These are phyloP conservation scores for Phytophthora cryptogea DNA, from an alignment of 352 stramenopile species.

Conservation along the genomic window DNA sequence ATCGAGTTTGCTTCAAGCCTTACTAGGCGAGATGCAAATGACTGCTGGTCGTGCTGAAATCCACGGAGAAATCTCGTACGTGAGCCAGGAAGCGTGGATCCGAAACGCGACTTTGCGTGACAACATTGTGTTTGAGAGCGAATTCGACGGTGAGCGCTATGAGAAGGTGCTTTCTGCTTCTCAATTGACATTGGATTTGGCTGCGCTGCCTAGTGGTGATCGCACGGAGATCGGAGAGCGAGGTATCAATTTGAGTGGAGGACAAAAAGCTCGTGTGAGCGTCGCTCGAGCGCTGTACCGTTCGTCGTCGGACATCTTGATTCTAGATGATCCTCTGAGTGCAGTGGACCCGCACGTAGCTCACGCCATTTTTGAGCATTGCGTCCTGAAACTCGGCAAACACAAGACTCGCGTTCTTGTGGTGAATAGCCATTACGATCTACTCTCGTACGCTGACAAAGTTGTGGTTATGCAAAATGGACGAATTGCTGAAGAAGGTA, in stretches of 20 bases:
- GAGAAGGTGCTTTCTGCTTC: slow-evolving; percentile 68
- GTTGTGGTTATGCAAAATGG: slow-evolving; percentile 74
- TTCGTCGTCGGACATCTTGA: slow-evolving; percentile 79
- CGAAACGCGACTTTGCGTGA: slow-evolving; percentile 38
- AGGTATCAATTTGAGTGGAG: slow-evolving; percentile 94
- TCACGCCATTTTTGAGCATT: slow-evolving; percentile 91
- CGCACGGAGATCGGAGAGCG: slow-evolving; percentile 95
- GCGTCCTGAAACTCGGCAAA: slow-evolving; percentile 63
- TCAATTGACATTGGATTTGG: slow-evolving; percentile 86
- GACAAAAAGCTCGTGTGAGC: slow-evolving; percentile 89
- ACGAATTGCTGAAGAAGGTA: slow-evolving; percentile 71
- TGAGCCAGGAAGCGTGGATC: slow-evolving; percentile 49
- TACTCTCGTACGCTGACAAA: slow-evolving; percentile 58
- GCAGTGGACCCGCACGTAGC: slow-evolving; percentile 95
- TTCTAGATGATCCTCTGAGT: slow-evolving; percentile 93
- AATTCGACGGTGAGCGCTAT: slow-evolving; percentile 34
- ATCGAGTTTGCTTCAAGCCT: slow-evolving; percentile 51
- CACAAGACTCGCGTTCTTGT: slow-evolving; percentile 86
- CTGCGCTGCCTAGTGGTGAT: slow-evolving; percentile 87
- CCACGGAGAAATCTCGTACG: slow-evolving; percentile 34
- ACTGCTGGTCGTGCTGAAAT: slow-evolving; percentile 18
- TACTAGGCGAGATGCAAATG: slow-evolving; percentile 50
- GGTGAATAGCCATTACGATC: slow-evolving; percentile 91
- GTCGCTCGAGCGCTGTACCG: slow-evolving; percentile 90
- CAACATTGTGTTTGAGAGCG: slow-evolving; percentile 43